phyloP scores from a whole-genome alignment of 352 stramenopile genomes.

The Phytophthora niederhauseri region DNA sequence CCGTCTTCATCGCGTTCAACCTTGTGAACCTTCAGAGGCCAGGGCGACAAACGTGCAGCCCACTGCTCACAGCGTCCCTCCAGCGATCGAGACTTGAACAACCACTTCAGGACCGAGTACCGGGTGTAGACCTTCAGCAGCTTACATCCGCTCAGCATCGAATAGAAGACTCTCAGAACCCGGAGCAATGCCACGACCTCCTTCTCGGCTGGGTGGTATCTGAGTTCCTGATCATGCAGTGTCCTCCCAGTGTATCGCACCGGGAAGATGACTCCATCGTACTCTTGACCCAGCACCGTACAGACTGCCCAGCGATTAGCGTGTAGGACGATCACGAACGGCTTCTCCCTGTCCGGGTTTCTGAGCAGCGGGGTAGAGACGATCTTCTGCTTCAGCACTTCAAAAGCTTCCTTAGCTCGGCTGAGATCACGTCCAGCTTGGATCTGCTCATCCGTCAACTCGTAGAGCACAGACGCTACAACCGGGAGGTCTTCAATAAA shows the following conservation, averaged over 20 bases:
- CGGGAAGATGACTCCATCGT: not conserved
- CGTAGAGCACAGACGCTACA: not conserved
- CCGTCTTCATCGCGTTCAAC: slow-evolving; percentile 8
- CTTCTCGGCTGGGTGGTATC: slow-evolving; percentile 11
- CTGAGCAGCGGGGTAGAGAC: not conserved
- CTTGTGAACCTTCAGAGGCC: not conserved
- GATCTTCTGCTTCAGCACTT: not conserved
- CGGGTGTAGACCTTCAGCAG: slow-evolving; percentile 5
- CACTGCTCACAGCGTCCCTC: slow-evolving; percentile 13
- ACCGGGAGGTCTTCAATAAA: slow-evolving; percentile 6
- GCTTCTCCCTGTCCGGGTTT: not conserved
- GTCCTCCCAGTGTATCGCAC: slow-evolving; percentile 8
- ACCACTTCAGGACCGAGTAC: slow-evolving; percentile 7
- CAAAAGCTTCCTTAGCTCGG: slow-evolving; percentile 1
- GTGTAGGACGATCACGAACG: slow-evolving; percentile 6
- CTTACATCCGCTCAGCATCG: not conserved
- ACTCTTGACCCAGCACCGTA: slow-evolving; percentile 1
- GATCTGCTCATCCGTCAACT: not conserved
- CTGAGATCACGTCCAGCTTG: not conserved
- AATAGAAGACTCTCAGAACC: slow-evolving; percentile 5
- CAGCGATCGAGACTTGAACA: slow-evolving; percentile 8
- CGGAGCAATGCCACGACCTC: slow-evolving; percentile 10
- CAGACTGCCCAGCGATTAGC: slow-evolving; percentile 1
- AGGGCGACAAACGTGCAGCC: not conserved
- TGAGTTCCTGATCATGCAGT: slow-evolving; percentile 12